These are phyloP conservation scores for Acanthamoeba healyi DNA, from an alignment of 208 protist genomes.

Conservation along the genomic window DNA sequence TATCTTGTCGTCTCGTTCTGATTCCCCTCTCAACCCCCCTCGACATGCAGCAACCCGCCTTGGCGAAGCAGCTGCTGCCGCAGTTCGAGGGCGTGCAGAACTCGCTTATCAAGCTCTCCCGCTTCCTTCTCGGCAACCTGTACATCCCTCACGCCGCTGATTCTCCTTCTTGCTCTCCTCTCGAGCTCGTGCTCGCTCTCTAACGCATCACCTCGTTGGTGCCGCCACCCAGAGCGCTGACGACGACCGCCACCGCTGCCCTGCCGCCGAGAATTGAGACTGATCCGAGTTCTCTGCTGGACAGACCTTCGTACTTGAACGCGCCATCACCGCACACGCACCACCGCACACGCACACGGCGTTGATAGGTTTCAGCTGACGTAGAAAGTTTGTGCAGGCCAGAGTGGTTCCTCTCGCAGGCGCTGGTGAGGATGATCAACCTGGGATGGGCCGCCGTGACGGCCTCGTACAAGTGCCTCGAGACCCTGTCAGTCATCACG, in stretches of 20 bases:
- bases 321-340: too few species aligned
- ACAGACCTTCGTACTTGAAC: conserved; percentile 35
- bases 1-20: too few species aligned
- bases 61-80: background rate
- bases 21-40: background rate
- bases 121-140: conserved; percentile 44
- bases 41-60: background rate
- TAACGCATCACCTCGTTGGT: background rate
- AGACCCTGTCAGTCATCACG: conserved; percentile 34
- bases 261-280: background rate
- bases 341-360: too few species aligned
- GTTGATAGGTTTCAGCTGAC: background rate
- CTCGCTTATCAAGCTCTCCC: conserved; percentile 49
- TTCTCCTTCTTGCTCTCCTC: background rate
- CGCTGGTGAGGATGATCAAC: conserved; percentile 48
- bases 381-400: background rate
- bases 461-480: conserved; percentile 29
- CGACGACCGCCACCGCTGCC: background rate
- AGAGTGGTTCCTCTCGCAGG: conserved; percentile 48
- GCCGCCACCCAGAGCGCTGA: background rate
- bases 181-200: background rate
- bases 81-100: conserved; percentile 16
- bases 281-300: background rate
- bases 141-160: background rate
- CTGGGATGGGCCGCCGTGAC: conserved; percentile 38